Base-by-base conservation (phyloP, 2,329 filamentous ascomycete species). In the Trichophyton mentagrophytes region DNA sequence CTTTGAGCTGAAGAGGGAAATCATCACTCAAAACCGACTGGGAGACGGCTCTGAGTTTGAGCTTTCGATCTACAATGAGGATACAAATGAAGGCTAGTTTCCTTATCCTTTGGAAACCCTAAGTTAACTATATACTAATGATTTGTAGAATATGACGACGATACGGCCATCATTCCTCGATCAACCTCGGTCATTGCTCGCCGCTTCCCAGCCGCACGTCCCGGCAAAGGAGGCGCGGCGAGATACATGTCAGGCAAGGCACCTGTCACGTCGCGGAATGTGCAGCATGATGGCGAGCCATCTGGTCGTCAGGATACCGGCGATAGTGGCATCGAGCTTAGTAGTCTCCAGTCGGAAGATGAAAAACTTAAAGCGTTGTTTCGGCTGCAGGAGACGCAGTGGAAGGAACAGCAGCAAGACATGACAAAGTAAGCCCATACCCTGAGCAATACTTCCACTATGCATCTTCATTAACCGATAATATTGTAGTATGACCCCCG, bases 1-100 rank as follows among this genome's bases (percentile, higher is more conserved):
- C 65, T 99, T 97, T 77, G 95, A 99, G 73, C 82, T 99, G 72
- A 99, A 99, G 79, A 88, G 92, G 79, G 93, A 97, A 77, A 99
- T 99, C 71, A 99, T 99, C 78, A 85, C 83, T 74, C 89, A 92
- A 74, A 95, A 90, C 75, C 90, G 89, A 64, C 82, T 99, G 67
- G 93, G 93, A 67, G 92, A 97, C 76, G 93, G 93, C 64, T 90
- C 89, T 66, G 93, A 99, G 73, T 96, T 97, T 73, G 92, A 99
- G 75, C 83, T 99, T 60, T 86, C 89, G 66, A 95, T 99, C 67
- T 96, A 90, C 76, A 89, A 90, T 64, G 90, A 96, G 72, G 91
- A 97, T 74, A 88, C 85, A 66, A 89, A 85, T 72, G 90, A 96
- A 83, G 89, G 90, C 93, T 80, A 80, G 83, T 74, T 60, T 61